phyloP scores from a whole-genome alignment of 2,329 filamentous ascomycete genomes.

The Tolypocladium tropicale region DNA sequence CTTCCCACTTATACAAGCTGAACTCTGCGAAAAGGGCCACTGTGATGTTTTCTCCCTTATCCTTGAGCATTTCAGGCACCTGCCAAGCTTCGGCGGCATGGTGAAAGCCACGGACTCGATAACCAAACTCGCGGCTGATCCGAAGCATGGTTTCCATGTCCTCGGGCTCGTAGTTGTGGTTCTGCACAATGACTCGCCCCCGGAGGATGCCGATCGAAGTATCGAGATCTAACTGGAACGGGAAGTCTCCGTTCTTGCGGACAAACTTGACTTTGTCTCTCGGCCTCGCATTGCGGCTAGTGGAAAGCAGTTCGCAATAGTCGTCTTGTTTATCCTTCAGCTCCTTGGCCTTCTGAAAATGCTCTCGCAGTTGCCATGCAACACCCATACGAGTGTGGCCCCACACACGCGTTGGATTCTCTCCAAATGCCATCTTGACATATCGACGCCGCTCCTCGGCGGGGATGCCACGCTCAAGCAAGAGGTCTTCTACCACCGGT shows the following conservation, averaged over 20 bases:
- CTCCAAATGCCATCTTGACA: background rate
- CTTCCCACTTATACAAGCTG: slow-evolving; percentile 30
- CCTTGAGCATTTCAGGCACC: background rate
- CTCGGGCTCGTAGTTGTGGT: slow-evolving; percentile 33
- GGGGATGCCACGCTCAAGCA: background rate
- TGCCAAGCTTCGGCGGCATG: background rate
- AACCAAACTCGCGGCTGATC: slow-evolving; percentile 31
- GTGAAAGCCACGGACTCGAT: slow-evolving; percentile 16
- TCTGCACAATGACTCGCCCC: slow-evolving; percentile 29
- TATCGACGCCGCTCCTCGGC: background rate
- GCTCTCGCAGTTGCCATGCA: background rate
- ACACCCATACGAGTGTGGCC: background rate
- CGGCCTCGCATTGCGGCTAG: background rate
- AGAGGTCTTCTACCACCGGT: background rate
- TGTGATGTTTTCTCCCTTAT: slow-evolving; percentile 28
- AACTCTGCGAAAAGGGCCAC: slow-evolving; percentile 32
- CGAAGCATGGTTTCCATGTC: slow-evolving; percentile 32
- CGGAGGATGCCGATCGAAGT: slow-evolving; percentile 28
- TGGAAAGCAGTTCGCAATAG: slow-evolving; percentile 13
- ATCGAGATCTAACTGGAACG: slow-evolving; percentile 26
- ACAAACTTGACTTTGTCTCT: background rate
- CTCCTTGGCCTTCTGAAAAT: background rate
- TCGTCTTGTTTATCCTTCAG: slow-evolving; percentile 6
- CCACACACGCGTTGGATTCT: background rate
- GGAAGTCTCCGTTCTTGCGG: background rate